phyloP scores from a whole-genome alignment of 2,329 filamentous ascomycete species.

The Verticillium zaregamsianum region DNA sequence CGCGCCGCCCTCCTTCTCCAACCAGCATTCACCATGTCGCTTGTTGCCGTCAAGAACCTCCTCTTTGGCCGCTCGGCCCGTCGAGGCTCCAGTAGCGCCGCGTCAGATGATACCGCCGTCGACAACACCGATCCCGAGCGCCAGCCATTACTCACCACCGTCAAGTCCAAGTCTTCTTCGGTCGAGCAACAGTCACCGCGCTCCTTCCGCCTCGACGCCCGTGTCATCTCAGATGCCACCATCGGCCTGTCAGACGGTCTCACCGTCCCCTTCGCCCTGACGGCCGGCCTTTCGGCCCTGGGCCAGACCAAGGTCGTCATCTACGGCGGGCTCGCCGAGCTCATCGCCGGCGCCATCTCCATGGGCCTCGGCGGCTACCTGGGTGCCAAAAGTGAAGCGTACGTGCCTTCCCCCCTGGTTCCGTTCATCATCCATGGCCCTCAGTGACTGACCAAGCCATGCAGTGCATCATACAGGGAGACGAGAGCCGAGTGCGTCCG shows the following conservation, averaged over 20 bases:
- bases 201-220: conserved; percentile 13
- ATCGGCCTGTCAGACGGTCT: conserved; percentile 76
- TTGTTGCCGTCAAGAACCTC: conserved; percentile 13
- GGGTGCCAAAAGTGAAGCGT: conserved; percentile 53
- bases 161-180: not conserved
- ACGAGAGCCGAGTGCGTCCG: conserved; percentile 33
- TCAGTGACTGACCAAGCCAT: not conserved
- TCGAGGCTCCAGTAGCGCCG: conserved; percentile 7
- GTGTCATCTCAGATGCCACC: conserved; percentile 16
- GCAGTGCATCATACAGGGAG: conserved; percentile 14
- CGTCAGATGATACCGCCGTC: conserved; percentile 12
- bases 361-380: conserved; percentile 76
- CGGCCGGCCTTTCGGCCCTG: conserved; percentile 64
- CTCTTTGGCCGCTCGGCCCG: conserved; percentile 9
- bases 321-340: conserved; percentile 68
- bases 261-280: conserved; percentile 76
- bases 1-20: not conserved
- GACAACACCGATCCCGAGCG: conserved; percentile 12
- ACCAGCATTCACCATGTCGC: conserved; percentile 8
- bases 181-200: not conserved
- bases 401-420: not conserved
- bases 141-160: conserved; percentile 10
- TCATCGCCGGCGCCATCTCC: conserved; percentile 70
- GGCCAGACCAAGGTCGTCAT: conserved; percentile 65
- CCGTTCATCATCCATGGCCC: conserved; percentile 1